Conservation (phyloP, 2,329 filamentous ascomycete genomes). For the Scortechinia acanthostroma region DNA sequence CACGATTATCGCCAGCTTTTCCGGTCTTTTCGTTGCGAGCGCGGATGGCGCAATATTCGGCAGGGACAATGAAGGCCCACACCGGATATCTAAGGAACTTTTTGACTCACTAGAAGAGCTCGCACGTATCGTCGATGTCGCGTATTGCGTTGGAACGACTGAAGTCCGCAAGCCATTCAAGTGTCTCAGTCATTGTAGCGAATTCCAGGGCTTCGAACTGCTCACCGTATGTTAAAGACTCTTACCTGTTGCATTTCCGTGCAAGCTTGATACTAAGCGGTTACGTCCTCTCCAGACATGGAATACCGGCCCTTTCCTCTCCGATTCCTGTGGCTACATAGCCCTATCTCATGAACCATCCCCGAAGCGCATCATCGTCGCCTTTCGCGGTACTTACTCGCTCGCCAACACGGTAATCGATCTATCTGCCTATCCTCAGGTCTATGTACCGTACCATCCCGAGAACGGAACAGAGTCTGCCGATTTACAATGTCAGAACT, state of each 20-base stretch:
- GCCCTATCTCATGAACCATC: slow-evolving; percentile 41
- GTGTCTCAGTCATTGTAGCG: slow-evolving; percentile 76
- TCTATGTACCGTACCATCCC: slow-evolving; percentile 80
- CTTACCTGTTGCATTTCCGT: slow-evolving; percentile 18
- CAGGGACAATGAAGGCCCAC: no score
- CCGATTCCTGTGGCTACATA: slow-evolving; percentile 89
- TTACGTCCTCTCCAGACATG: slow-evolving; percentile 61
- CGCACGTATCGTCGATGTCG: slow-evolving; percentile 84
- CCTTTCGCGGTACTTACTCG: slow-evolving; percentile 91
- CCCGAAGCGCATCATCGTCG: slow-evolving; percentile 60
- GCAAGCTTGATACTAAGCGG: slow-evolving; percentile 5
- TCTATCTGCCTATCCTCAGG: slow-evolving; percentile 79
- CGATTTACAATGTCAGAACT: slow-evolving; percentile 67
- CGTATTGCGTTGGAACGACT: slow-evolving; percentile 83
- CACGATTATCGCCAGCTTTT: no score
- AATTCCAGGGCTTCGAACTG: slow-evolving; percentile 75
- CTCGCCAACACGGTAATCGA: slow-evolving; percentile 86
- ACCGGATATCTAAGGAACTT: no score
- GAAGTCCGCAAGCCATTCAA: slow-evolving; percentile 78
- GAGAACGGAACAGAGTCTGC: slow-evolving; percentile 32
- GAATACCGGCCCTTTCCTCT: slow-evolving; percentile 81
- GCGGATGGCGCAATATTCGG: no score
- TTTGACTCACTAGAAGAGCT: slow-evolving; percentile 81
- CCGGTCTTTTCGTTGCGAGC: no score
- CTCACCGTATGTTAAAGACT: no score